phyloP scores from a whole-genome alignment of 176 grass and related monocot genomes.

The Olyra latifolia region DNA sequence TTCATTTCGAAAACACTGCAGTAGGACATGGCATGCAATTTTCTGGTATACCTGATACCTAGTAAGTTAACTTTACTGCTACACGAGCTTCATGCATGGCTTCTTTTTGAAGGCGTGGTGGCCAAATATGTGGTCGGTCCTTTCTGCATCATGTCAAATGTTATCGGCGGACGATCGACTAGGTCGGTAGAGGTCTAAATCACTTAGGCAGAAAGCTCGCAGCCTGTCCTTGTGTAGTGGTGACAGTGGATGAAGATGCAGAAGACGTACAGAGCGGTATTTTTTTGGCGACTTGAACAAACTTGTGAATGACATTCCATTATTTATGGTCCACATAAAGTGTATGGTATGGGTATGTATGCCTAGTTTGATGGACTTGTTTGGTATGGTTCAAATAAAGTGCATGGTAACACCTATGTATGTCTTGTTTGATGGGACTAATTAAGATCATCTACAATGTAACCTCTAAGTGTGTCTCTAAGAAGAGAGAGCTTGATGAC shows the following conservation, averaged over 20 bases:
- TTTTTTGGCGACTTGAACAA: neutral
- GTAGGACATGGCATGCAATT: neutral
- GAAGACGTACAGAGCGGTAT: neutral
- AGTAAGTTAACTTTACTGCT: neutral
- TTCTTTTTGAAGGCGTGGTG: neutral
- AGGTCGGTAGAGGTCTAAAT: constrained; percentile 34
- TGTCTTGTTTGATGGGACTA: neutral
- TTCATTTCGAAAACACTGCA: neutral
- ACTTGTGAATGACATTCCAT: neutral
- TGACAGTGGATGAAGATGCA: constrained; percentile 18
- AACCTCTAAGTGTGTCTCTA: too few relatives aligned
- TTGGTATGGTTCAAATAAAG: neutral
- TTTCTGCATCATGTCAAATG: constrained; percentile 20
- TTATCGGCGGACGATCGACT: neutral
- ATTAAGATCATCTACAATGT: too few relatives aligned
- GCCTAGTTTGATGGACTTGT: neutral
- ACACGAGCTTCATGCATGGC: constrained; percentile 28
- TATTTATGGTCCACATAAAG: neutral
- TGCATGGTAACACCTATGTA: neutral
- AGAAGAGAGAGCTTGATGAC: too few relatives aligned
- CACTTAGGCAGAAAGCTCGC: constrained; percentile 34
- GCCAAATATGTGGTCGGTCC: neutral
- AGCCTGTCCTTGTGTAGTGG: constrained; percentile 18
- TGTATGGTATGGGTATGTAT: neutral
- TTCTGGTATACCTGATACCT: neutral